A percentile compares a stretch with the other conserved stretches of the same genome.
Conservation (phyloP, 345 rosid species). For the Leavenworthia alabamica region DNA sequence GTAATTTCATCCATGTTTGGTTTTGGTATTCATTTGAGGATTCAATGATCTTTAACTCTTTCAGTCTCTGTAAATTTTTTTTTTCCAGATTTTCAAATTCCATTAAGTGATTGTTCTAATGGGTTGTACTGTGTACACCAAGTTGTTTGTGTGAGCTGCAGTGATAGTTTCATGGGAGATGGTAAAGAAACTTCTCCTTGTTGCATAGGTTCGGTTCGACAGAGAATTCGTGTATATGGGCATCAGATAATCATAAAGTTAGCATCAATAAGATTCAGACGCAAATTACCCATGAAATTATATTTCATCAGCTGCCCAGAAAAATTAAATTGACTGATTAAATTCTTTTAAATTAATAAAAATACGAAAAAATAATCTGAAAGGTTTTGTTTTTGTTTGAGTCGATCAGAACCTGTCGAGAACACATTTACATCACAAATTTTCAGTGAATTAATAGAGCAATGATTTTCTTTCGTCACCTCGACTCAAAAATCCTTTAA, state of each 20-base stretch:
- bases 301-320: conserved; percentile 28
- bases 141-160: conserved; percentile 63
- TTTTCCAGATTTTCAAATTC: no score
- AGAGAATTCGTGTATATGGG: conserved; percentile 67
- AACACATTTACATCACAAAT: conserved; percentile 27
- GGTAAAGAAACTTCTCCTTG: conserved; percentile 62
- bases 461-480: conserved; percentile 27
- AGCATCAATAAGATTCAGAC: conserved; percentile 31
- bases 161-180: conserved; percentile 42
- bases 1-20: no score
- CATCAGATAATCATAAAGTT: conserved; percentile 21
- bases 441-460: conserved; percentile 30
- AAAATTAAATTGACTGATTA: no score
- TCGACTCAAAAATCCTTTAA: conserved; percentile 4
- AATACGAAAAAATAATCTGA: no score
- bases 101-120: no score
- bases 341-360: no score
- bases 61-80: no score
- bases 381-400: no score
- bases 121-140: conserved; percentile 90
- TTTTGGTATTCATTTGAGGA: no score
- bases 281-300: conserved; percentile 35
- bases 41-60: no score
- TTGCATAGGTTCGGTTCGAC: conserved; percentile 56
- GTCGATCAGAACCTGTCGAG: conserved; percentile 32